Percentiles rank a stretch among this genome's conserved stretches.
phyloP scores from a whole-genome alignment of 495 filamentous ascomycete genomes.

The Penicillium odoratum region DNA sequence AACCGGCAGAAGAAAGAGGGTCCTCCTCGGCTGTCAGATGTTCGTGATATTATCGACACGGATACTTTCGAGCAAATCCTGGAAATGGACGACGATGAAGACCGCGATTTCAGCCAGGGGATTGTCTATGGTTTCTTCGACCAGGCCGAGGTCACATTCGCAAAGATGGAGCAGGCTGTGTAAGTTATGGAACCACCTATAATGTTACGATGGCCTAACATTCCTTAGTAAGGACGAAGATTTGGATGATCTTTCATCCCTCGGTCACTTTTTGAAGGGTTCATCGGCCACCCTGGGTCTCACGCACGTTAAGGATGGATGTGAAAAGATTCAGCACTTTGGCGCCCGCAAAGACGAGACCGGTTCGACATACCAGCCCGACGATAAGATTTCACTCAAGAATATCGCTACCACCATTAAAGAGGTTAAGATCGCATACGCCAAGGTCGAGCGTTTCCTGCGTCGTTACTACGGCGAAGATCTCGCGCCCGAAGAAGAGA shows the following conservation, averaged over 20 bases:
- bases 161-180: conserved; percentile 79
- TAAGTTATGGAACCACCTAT: conserved; percentile 49
- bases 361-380: conserved; percentile 59
- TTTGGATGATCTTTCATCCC: conserved; percentile 69
- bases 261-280: conserved; percentile 96
- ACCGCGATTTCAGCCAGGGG: conserved; percentile 73
- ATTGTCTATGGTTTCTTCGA: conserved; percentile 93
- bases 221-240: conserved; percentile 58
- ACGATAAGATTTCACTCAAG: conserved; percentile 63
- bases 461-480: conserved; percentile 66
- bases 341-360: conserved; percentile 77
- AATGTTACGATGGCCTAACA: conserved; percentile 12
- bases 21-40: conserved; percentile 49
- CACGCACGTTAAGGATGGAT: conserved; percentile 86
- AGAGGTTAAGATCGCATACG: conserved; percentile 73
- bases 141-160: conserved; percentile 83
- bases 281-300: conserved; percentile 96
- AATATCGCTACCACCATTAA: conserved; percentile 68
- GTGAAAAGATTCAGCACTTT: conserved; percentile 95
- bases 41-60: conserved; percentile 72
- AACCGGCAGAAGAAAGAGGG: conserved; percentile 39
- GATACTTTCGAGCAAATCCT: conserved; percentile 90
- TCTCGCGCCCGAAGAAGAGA: conserved; percentile 17
- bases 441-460: conserved; percentile 69
- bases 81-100: conserved; percentile 90